Conservation (phyloP, 164 flowering plant genomes). For the Litsea cubeba region DNA sequence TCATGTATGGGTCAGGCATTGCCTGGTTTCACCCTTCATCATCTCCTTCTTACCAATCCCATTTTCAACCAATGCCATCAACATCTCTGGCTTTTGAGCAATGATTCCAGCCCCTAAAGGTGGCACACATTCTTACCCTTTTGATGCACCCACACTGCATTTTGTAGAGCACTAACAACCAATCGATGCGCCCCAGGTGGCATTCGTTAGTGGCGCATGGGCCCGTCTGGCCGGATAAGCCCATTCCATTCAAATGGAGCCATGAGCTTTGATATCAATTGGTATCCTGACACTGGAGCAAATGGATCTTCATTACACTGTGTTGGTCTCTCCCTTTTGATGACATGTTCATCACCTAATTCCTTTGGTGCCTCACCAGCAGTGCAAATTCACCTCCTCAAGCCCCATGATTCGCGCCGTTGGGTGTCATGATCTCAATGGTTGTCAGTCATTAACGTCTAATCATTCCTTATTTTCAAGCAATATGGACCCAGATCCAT, state of each 20-base stretch:
- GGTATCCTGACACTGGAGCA: background rate
- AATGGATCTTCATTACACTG: background rate
- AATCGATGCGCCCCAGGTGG: conserved; percentile 19
- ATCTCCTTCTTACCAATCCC: conserved; percentile 16
- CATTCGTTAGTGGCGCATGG: conserved; percentile 12
- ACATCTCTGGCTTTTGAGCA: conserved; percentile 20
- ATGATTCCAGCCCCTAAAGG: conserved; percentile 56
- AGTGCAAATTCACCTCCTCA: conserved; percentile 27
- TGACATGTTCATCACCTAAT: conserved; percentile 18
- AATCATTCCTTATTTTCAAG: conserved; percentile 35
- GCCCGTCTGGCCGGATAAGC: background rate
- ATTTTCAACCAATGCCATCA: conserved; percentile 10
- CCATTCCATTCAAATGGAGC: background rate
- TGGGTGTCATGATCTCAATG: conserved; percentile 21
- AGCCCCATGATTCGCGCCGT: conserved; percentile 33
- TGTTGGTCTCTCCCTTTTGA: background rate
- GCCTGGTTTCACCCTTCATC: conserved; percentile 48
- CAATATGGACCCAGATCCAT: background rate
- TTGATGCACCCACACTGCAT: background rate
- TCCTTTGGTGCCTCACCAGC: conserved; percentile 36
- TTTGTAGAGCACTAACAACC: conserved; percentile 6
- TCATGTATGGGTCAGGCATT: conserved; percentile 37
- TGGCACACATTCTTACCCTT: conserved; percentile 30
- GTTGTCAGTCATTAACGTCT: conserved; percentile 31
- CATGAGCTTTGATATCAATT: background rate